A percentile compares a stretch with the other conserved stretches of the same genome.
phyloP scores from a whole-genome alignment of 805 yeast genomes.

The Metahyphopichia silvanorum region DNA sequence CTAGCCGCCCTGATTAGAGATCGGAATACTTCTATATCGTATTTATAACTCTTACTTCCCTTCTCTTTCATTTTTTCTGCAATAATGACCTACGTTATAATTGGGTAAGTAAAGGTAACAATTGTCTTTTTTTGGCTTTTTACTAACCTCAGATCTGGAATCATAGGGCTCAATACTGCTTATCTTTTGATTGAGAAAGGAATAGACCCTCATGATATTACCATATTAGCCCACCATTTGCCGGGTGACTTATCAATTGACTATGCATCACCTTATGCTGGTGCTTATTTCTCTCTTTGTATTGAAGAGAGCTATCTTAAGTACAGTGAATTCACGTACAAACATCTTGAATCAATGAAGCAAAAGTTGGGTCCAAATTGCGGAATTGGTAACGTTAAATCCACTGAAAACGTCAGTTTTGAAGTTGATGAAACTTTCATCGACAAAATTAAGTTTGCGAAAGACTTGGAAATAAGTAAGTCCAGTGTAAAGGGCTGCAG shows the following conservation, averaged over 20 bases:
- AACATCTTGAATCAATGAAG: constrained; percentile 4
- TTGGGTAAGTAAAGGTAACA: constrained; percentile 9
- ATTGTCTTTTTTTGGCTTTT: too few species aligned
- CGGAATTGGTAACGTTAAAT: constrained; percentile 3
- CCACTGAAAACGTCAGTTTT: constrained; percentile 6
- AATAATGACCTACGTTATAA: constrained; percentile 6
- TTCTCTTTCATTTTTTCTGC: background rate
- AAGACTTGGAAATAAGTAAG: constrained; percentile 3
- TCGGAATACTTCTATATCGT: too few species aligned
- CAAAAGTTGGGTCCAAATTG: constrained; percentile 3
- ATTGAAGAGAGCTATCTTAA: constrained; percentile 3
- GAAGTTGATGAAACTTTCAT: constrained; percentile 3
- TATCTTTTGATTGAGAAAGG: constrained; percentile 12
- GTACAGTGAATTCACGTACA: constrained; percentile 9
- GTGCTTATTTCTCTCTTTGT: constrained; percentile 31
- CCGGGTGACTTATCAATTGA: constrained; percentile 22
- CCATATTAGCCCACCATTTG: constrained; percentile 16
- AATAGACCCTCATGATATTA: constrained; percentile 8
- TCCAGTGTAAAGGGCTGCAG: constrained; percentile 1
- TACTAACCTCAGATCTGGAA: constrained; percentile 6
- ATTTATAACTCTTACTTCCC: too few species aligned
- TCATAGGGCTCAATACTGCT: constrained; percentile 11
- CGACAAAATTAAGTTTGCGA: constrained; percentile 3
- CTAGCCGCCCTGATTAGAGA: too few species aligned
- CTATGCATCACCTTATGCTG: constrained; percentile 27